phyloP scores from a whole-genome alignment of 768 basidiomycete genomes.

The Nidula microcarpa region DNA sequence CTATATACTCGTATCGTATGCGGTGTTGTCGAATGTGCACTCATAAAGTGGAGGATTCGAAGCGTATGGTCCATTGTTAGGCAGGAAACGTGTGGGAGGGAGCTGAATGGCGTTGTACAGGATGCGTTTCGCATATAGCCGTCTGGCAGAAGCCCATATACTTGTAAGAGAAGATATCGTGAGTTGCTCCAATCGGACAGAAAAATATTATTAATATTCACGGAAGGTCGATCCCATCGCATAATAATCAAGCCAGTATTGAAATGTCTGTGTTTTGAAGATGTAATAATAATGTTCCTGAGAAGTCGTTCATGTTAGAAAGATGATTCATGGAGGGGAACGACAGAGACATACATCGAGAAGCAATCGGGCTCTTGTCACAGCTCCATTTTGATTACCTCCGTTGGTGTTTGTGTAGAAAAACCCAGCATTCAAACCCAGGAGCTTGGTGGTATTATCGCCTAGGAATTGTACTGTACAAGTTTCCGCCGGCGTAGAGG shows the following conservation, averaged over 20 bases:
- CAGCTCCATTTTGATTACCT: constrained; percentile 9
- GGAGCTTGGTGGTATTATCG: constrained; percentile 8
- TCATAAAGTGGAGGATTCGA: constrained; percentile 13
- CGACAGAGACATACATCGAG: constrained; percentile 4
- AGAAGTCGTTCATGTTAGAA: not conserved
- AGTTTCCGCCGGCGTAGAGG: constrained; percentile 9
- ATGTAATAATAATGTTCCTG: constrained; percentile 24
- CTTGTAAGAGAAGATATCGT: constrained; percentile 6
- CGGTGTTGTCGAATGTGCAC: constrained; percentile 11
- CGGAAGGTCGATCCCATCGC: constrained; percentile 6
- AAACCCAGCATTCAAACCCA: constrained; percentile 8
- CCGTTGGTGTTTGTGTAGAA: constrained; percentile 17
- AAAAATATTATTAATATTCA: no score
- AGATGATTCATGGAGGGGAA: not conserved
- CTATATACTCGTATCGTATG: constrained; percentile 16
- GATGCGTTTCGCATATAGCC: constrained; percentile 13
- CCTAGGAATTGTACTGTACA: constrained; percentile 9
- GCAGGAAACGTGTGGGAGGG: constrained; percentile 21
- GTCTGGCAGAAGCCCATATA: constrained; percentile 16
- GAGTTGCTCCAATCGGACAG: constrained; percentile 11
- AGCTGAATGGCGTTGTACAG: constrained; percentile 20
- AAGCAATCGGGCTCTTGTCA: constrained; percentile 16
- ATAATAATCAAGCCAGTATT: constrained; percentile 26
- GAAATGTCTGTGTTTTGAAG: constrained; percentile 20
- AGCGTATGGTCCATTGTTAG: constrained; percentile 5